Evolutionary conservation across 2,329 filamentous ascomycete species (phyloP), one percentile per base, ranked within the genome.

Genomic region (Beauveria sp.): DNA sequence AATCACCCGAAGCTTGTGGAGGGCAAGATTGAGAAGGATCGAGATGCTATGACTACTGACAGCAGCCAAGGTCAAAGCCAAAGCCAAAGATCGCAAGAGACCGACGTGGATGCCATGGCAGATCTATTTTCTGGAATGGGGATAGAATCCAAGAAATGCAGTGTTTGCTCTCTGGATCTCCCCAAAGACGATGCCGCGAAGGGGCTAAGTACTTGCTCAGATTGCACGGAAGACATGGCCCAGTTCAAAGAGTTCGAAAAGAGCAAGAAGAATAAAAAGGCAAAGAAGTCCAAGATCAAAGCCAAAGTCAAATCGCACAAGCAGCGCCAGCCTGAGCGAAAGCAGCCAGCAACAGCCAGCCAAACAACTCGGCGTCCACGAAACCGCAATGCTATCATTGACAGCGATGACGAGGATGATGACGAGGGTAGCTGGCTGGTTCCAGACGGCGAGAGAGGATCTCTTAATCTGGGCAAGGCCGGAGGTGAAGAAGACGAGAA

Each of bases 1-100:
- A 96, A 99, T 70, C 94, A 99, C 71, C 92, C 92, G 0, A 88
- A 91, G 66, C 80, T 99, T 51, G 88, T 96, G 14, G 90, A 91
- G 65, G 88, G 87, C 64, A 93, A 96, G 69, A 80, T 97, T 61
- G 88, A 88, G 60, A 90, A 90, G 65, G 94, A 99, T 71, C 91
- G 88, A 67, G 94, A 97, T 69, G 90, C 91, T 2, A 76, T 96
- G 60, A 82, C 86, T 1, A 88, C 86, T 1, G 89, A 84, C 63
- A 76, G 78, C 6, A 79, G 76, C 40, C 68, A 77, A 2, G 74
- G 74, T 12, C 79, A 81, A 64, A 79, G 76, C 41, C 68, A 77
- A 3, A 75, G 73, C 10, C 79, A 81, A 64, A 80, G 80, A 61
- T 77, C 79, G 54, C 77, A 80, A 20, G 81, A 82, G 12, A 77